Evolutionary conservation across 805 yeast species (phyloP).

Genomic region (Candida manassasensis): DNA sequence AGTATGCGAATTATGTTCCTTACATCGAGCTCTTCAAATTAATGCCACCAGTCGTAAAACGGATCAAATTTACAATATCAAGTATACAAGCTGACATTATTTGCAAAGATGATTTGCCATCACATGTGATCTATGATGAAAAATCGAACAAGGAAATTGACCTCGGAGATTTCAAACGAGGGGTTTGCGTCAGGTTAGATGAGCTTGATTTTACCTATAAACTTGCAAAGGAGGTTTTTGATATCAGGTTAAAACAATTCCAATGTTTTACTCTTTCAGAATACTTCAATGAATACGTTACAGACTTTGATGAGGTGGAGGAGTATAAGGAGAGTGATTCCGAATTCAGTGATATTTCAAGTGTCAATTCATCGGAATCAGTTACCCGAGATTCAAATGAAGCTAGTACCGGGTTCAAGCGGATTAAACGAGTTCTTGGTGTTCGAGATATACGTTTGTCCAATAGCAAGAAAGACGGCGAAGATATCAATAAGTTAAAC

Average conservation of each 20-base stretch:
- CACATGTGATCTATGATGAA: constrained; percentile 22
- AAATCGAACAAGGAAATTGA: constrained; percentile 23
- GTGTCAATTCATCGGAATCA: constrained; percentile 22
- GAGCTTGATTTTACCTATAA: constrained; percentile 21
- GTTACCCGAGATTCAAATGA: constrained; percentile 13
- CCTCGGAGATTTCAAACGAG: constrained; percentile 34
- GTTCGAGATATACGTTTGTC: constrained; percentile 21
- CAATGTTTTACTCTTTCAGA: constrained; percentile 37
- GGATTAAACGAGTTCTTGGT: constrained; percentile 30
- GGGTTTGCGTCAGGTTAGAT: constrained; percentile 26
- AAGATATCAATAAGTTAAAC: constrained; percentile 22
- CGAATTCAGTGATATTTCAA: constrained; percentile 30
- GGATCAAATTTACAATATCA: constrained; percentile 22
- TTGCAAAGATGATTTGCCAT: constrained; percentile 39
- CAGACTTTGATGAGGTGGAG: constrained; percentile 29
- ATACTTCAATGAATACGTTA: constrained; percentile 28
- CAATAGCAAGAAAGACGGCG: constrained; percentile 17
- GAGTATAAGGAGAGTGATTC: constrained; percentile 13
- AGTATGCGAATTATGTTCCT: constrained; percentile 1
- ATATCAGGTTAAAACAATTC: constrained; percentile 16
- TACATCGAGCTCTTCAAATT: constrained; percentile 26
- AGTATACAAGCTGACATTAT: constrained; percentile 29
- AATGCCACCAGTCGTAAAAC: constrained; percentile 24
- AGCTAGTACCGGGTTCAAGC: constrained; percentile 14
- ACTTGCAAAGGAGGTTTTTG: constrained; percentile 17